Base-by-base conservation (phyloP, 2,329 filamentous ascomycete genomes). In the Cercospora zeae-maydis region DNA sequence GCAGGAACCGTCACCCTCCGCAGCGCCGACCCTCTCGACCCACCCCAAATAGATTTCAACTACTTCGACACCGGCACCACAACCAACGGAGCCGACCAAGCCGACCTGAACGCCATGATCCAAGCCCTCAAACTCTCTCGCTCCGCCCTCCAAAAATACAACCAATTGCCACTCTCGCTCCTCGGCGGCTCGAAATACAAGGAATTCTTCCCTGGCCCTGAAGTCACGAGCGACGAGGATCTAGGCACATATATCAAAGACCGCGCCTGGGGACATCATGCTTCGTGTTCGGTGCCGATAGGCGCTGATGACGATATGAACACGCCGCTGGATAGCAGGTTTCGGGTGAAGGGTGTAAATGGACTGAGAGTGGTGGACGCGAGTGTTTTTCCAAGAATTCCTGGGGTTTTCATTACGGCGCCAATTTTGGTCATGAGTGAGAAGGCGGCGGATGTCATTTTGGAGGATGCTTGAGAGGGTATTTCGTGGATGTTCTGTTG, bases 31-130 rank as follows among this genome's bases (percentile, higher is more conserved):
- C 88, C 88, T 0, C 82, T 84, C 0, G 87, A 90, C 59, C 77
- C 80, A 2, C 88, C 89, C 0, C 73, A 82, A 4, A 88, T 91
- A 67, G 78, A 78, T 54, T 89, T 87, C 77, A 84, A 86, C 73
- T 88, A 82, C 74, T 87, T 75, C 49, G 79, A 81, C 54, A 77
- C 78, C 0, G 83, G 83, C 19, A 77, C 74, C 33, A 67, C 67
- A 8, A 75, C 74, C 42, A 76, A 75, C 62, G 76, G 52, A 13
- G 66, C 64, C 10, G 65, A 70, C 30, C 68, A 73, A 37, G 66
- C 66, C 72, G 81, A 85, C 64, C 75, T 83, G 9, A 71, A 78
- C 51, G 84, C 86, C 0, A 67, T 87, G 14, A 77, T 79, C 30
- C 86, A 89, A 70, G 84, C 80, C 1, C 75, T 89, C 54, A 70